These are phyloP conservation scores for Botrytis elliptica DNA, from an alignment of 2,329 filamentous ascomycete genomes.

Conservation along the genomic window DNA sequence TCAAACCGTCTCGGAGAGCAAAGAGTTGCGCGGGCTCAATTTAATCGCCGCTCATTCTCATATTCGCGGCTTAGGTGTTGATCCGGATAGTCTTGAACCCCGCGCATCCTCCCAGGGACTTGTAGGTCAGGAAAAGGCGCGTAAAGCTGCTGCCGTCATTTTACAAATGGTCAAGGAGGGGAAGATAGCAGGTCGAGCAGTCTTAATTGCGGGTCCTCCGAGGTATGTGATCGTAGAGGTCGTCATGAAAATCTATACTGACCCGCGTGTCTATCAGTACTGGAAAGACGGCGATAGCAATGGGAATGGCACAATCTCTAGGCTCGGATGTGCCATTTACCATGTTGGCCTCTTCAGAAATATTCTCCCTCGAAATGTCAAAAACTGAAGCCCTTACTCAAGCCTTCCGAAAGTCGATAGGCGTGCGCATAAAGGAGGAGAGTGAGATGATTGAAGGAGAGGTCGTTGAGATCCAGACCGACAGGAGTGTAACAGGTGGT, in stretches of 20 bases:
- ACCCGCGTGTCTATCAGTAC: constrained; percentile 56
- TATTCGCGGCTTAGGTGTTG: constrained; percentile 92
- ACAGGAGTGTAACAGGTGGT: constrained; percentile 91
- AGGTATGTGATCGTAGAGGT: constrained; percentile 50
- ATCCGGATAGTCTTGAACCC: constrained; percentile 86
- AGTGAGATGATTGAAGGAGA: constrained; percentile 99
- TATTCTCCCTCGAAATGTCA: constrained; percentile 98
- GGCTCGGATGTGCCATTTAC: constrained; percentile 95
- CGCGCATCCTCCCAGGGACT: constrained; percentile 84
- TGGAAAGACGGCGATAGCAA: constrained; percentile 96
- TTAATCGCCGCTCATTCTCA: constrained; percentile 98
- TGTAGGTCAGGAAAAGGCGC: constrained; percentile 93
- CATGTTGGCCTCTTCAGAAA: constrained; percentile 91
- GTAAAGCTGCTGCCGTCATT: constrained; percentile 94
- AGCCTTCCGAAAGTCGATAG: constrained; percentile 98
- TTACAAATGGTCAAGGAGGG: constrained; percentile 98
- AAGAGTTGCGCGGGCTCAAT: constrained; percentile 93
- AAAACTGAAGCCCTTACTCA: constrained; percentile 98
- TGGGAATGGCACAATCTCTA: constrained; percentile 97
- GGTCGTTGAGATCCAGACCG: constrained; percentile 97
- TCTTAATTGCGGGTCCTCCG: constrained; percentile 91
- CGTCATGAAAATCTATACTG: constrained; percentile 8
- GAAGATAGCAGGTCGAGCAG: constrained; percentile 93
- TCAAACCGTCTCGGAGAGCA: constrained; percentile 87
- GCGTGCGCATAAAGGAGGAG: constrained; percentile 97